phyloP scores from a whole-genome alignment of 2,329 filamentous ascomycete genomes.

The Epichloe bromicola region DNA sequence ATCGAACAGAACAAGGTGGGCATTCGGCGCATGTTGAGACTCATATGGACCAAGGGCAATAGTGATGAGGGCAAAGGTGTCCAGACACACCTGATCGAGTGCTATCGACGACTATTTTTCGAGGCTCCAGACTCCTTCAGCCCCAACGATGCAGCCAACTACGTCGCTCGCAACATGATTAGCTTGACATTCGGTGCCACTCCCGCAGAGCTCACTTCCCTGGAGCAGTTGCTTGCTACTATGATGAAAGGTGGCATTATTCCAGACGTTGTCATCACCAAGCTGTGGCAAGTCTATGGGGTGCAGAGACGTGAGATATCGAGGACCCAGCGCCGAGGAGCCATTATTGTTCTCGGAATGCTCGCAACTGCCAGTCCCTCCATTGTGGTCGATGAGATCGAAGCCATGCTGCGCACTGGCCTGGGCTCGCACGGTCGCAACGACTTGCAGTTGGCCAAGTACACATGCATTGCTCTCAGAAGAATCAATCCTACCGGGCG shows the following conservation, averaged over 20 bases:
- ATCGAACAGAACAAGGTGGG: conserved; percentile 86
- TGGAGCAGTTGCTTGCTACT: conserved; percentile 87
- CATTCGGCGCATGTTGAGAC: conserved; percentile 85
- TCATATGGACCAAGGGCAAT: conserved; percentile 99
- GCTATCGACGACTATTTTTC: conserved; percentile 91
- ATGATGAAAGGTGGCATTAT: conserved; percentile 95
- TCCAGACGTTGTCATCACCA: conserved; percentile 72
- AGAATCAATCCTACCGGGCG: conserved; percentile 80
- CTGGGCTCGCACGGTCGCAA: conserved; percentile 66
- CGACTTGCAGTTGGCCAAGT: conserved; percentile 84
- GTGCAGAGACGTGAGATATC: conserved; percentile 91
- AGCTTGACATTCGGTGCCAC: conserved; percentile 93
- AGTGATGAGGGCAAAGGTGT: conserved; percentile 98
- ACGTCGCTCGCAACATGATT: conserved; percentile 96
- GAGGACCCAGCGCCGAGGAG: conserved; percentile 73
- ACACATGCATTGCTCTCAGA: conserved; percentile 83
- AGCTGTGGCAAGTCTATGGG: conserved; percentile 96
- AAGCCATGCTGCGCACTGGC: conserved; percentile 83
- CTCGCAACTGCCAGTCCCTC: conserved; percentile 83
- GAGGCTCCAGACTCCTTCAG: conserved; percentile 83
- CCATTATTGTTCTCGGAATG: conserved; percentile 96
- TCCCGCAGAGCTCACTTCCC: conserved; percentile 83
- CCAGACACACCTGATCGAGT: conserved; percentile 91
- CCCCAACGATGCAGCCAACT: conserved; percentile 83
- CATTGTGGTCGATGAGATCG: conserved; percentile 89